These are phyloP conservation scores for Arthrobotrys sinensis DNA, from an alignment of 2,329 filamentous ascomycete species.

Conservation along the genomic window DNA sequence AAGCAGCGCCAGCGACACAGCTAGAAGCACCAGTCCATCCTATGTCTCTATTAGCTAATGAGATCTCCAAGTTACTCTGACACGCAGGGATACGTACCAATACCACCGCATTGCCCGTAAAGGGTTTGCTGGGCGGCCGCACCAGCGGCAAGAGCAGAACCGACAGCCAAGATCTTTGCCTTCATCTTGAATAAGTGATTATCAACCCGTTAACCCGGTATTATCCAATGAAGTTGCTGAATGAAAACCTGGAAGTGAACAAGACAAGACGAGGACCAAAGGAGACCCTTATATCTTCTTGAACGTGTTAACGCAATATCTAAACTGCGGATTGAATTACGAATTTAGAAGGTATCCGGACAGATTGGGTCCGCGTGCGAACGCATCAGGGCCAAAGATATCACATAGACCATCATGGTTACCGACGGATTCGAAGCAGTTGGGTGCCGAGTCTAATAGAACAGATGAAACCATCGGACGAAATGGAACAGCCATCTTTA, in stretches of 20 bases:
- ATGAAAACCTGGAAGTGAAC: neutral
- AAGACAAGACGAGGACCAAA: neutral
- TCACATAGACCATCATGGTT: constrained; percentile 7
- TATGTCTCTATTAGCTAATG: constrained; percentile 12
- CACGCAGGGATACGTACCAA: constrained; percentile 40
- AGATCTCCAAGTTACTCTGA: neutral
- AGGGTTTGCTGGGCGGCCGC: constrained; percentile 54
- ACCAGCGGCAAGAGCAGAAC: constrained; percentile 51
- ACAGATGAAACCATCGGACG: constrained; percentile 20
- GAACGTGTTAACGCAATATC: neutral
- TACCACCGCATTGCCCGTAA: constrained; percentile 62
- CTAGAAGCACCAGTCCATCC: constrained; percentile 54
- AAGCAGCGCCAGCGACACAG: constrained; percentile 60
- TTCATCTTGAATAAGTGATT: constrained; percentile 41
- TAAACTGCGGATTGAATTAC: neutral
- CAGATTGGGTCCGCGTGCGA: constrained; percentile 50
- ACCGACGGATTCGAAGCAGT: constrained; percentile 38
- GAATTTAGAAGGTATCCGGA: constrained; percentile 23
- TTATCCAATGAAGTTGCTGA: constrained; percentile 27
- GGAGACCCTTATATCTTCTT: constrained; percentile 33
- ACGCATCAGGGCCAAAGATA: constrained; percentile 1
- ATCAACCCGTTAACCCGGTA: neutral
- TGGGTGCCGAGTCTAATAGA: neutral
- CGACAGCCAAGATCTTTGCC: constrained; percentile 50
- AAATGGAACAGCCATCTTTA: constrained; percentile 12